Conservation (phyloP, 148 eudicot genomes). For the Vaccinium corymbosum region DNA sequence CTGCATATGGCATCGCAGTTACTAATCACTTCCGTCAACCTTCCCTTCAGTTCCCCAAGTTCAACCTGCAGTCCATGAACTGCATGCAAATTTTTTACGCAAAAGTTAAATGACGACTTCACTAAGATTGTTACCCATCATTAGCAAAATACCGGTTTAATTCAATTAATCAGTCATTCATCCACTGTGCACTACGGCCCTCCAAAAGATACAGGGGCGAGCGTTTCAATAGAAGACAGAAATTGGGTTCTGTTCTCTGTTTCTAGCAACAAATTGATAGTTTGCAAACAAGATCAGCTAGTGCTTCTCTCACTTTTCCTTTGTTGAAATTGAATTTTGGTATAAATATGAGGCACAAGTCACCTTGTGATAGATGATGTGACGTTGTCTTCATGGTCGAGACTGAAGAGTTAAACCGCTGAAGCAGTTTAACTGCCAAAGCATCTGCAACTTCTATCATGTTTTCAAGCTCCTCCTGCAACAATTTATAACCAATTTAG, state of each 20-base stretch:
- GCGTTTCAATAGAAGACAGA: neutral
- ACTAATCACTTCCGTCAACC: constrained; percentile 82
- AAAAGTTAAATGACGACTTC: neutral
- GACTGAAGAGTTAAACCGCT: constrained; percentile 81
- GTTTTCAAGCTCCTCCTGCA: constrained; percentile 89
- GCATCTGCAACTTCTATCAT: constrained; percentile 96
- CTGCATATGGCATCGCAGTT: constrained; percentile 82
- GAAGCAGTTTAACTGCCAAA: constrained; percentile 74
- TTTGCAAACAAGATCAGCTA: neutral
- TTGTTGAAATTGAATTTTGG: neutral
- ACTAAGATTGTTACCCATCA: neutral
- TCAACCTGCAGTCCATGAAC: constrained; percentile 85
- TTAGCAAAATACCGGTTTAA: neutral
- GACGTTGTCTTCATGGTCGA: constrained; percentile 86
- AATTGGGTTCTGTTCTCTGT: neutral
- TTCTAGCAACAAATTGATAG: neutral
- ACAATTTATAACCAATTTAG: neutral
- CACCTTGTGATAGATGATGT: constrained; percentile 82
- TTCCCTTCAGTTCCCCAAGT: constrained; percentile 90
- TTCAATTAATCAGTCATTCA: neutral
- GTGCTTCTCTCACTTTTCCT: neutral
- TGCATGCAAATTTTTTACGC: constrained; percentile 23
- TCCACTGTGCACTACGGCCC: neutral
- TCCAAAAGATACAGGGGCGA: neutral
- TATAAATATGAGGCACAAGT: neutral